Evolutionary conservation across 495 filamentous ascomycete species (phyloP), one percentile per base, ranked within the genome.

Genomic region (Talaromyces trachyspermus): DNA sequence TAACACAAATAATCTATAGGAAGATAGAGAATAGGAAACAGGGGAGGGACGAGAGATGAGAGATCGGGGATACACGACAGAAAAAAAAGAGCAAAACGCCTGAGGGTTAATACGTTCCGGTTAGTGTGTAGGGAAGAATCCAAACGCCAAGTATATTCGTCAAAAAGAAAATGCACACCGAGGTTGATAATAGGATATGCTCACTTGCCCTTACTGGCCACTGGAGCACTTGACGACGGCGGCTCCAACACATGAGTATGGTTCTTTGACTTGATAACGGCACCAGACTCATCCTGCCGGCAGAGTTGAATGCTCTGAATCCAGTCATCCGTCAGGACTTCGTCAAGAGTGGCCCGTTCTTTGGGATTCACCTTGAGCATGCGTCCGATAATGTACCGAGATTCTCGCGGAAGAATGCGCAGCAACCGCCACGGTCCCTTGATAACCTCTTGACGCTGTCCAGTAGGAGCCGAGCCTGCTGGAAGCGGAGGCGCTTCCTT

Each of bases 351-450:
- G 4, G 88, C 94, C 32, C 92, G 78, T 47, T 84, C 83, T 53
- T 79, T 86, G 4, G 92, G 89, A 54, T 92, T 80, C 32, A 95
- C 71, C 55, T 95, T 89, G 40, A 98, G 74, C 92, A 98, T 98
- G 33, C 86, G 77, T 18, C 86, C 84, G 43, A 98, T 89, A 49
- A 98, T 87, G 55, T 88, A 80, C 23, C 92, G 74, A 45, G 80
- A 94, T 66, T 97, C 92, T 50, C 92, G 77, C 7, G 92, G 92
- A 3, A 98, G 76, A 5, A 97, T 75, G 42, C 92, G 80, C n/a
- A 98, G 76, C 48, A 98, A 76, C 30, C 92, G 81, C 85, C 90
- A 94, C 9, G 94, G 94, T 0, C 92, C 92, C 57, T 88, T 89
- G 56, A 96, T 88, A 2, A 89, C 78, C 54, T 89, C 84, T 47